Base-by-base conservation (phyloP, 805 yeast genomes). In the Cyberlindnera mycetangii region DNA sequence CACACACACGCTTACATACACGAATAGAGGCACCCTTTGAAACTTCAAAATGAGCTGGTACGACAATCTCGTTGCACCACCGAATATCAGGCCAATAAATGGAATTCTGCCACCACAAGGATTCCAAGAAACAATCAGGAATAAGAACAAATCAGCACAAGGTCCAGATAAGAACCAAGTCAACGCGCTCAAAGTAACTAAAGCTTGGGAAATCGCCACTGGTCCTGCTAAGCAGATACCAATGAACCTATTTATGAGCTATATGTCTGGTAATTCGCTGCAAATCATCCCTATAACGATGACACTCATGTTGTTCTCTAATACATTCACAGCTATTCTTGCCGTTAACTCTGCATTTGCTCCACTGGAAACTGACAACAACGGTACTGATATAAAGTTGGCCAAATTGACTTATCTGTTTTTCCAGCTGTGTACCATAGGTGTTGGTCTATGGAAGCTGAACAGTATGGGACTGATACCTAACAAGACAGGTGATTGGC, bases 261-360 rank as follows among this genome's bases (percentile, higher is more conserved):
- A 88, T 63, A 87, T 92, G 88, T 81, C 96, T 0, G 98, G 98
- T 25, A 84, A 85, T 56, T 78, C 95, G 4, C 68, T 93, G 21
- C 98, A 93, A 57, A 74, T 92, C 53, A 89, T 92, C 51, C 93
- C 97, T 4, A 85, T 92, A 37, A 83, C 89, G 67, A 90, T 89
- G 86, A 84, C 96, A 0, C 62, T 86, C 22, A 88, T 84, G 88
- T 70, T 92, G 54, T 79, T 93, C 52, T 75, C 86, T 51, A 81
- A 79, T 37, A 93, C 97, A 0, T 56, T 88, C 30, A 81, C 79
- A 55, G 88, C 95, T 19, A 81, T 93, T 2, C 61, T 82, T 30
- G 65, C 69, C 5, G 78, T 84, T 0, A 72, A 73, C 48, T 53
- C 69, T 14, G 72, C 76, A n/a, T 90, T 92, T 62, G 61, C 62